phyloP scores from a whole-genome alignment of 495 filamentous ascomycete genomes.

The Emericellopsis terricola region DNA sequence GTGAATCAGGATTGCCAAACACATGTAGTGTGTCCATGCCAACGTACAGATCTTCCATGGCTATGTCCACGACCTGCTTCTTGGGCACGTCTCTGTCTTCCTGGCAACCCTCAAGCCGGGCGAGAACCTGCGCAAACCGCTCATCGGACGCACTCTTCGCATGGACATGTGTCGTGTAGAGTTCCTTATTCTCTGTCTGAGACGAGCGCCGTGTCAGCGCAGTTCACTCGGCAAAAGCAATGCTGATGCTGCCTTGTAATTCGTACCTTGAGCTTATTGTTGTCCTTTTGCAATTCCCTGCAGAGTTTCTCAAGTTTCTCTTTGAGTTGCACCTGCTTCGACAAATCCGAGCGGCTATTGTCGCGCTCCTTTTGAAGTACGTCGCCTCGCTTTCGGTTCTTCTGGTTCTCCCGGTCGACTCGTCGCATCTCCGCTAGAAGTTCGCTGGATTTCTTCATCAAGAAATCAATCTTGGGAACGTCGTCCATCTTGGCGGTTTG shows the following conservation, averaged over 20 bases:
- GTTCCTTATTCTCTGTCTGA: conserved; percentile 79
- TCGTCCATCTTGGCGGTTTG: conserved; percentile 65
- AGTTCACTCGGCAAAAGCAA: neutral
- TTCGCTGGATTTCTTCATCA: conserved; percentile 83
- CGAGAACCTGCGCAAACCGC: conserved; percentile 53
- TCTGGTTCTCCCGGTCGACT: conserved; percentile 79
- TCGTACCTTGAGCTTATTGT: conserved; percentile 87
- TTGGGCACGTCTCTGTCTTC: conserved; percentile 61
- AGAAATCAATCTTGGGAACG: conserved; percentile 55
- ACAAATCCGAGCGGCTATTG: conserved; percentile 66
- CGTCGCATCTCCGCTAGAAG: conserved; percentile 87
- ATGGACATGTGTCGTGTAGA: conserved; percentile 65
- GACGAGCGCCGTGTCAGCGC: conserved; percentile 1
- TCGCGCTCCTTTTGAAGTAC: conserved; percentile 95
- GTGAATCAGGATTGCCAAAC: conserved; percentile 3
- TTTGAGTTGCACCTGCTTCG: conserved; percentile 70
- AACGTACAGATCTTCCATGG: conserved; percentile 71
- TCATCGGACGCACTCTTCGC: conserved; percentile 73
- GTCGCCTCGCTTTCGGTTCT: conserved; percentile 90
- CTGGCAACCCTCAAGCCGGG: conserved; percentile 63
- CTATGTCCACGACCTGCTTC: conserved; percentile 55
- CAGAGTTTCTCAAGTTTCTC: conserved; percentile 93
- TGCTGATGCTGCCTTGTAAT: neutral
- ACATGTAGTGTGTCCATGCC: neutral
- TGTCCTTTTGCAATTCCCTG: conserved; percentile 81